Conservation (phyloP, 73 alveolate genomes). For the Paramecium octaurelia region DNA sequence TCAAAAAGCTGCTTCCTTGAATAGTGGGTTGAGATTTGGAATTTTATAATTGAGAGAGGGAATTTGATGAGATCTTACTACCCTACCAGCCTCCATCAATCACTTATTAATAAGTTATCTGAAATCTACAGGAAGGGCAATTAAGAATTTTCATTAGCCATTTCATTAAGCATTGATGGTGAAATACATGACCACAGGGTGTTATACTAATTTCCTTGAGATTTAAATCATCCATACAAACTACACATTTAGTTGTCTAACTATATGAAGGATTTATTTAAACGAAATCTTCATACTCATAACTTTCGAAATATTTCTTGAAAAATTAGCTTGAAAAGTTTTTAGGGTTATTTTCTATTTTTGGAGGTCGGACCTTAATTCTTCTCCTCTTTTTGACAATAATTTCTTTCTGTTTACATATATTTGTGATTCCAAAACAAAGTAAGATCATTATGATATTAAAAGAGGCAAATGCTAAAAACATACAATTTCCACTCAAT, state of each 20-base stretch:
- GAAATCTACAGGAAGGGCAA: conserved; percentile 60
- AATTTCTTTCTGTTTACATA: background rate
- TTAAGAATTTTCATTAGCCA: conserved; percentile 42
- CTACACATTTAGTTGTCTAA: background rate
- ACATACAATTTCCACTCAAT: background rate
- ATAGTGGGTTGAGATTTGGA: background rate
- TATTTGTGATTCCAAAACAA: background rate
- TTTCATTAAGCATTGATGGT: conserved; percentile 27
- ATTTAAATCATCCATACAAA: conserved; percentile 9
- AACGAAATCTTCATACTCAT: background rate
- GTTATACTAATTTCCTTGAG: conserved; percentile 29
- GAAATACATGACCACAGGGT: conserved; percentile 52
- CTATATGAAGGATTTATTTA: background rate
- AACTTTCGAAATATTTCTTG: background rate
- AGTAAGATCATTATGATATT: background rate
- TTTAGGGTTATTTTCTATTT: background rate
- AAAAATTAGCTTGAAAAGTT: background rate
- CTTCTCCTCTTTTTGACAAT: background rate
- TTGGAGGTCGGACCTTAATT: background rate
- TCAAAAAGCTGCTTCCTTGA: background rate
- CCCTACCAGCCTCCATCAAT: background rate
- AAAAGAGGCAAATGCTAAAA: background rate
- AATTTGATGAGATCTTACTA: background rate
- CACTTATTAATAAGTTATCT: background rate
- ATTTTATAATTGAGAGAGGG: background rate